Percentiles rank a stretch among this genome's conserved stretches.
These are phyloP conservation scores for Penicillium sp. DNA, from an alignment of 2,329 filamentous ascomycete species.

Conservation along the genomic window DNA sequence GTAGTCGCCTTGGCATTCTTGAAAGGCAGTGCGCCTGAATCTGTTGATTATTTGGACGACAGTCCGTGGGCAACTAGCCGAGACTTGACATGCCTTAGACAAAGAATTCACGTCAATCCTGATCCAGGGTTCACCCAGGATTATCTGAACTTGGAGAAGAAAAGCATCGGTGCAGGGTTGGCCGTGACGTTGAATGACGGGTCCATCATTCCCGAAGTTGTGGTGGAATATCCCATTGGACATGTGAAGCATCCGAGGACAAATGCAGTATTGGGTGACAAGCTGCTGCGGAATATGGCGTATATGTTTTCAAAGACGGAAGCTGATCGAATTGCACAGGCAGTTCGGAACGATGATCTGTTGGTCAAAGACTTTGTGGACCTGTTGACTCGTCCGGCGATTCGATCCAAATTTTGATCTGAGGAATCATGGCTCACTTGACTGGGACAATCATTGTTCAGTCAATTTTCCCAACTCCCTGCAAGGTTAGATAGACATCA, in stretches of 20 bases:
- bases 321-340: slow-evolving; percentile 10
- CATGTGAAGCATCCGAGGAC: slow-evolving; percentile 17
- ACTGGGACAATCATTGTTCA: slow-evolving; percentile 18
- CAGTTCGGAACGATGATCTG: slow-evolving; percentile 12
- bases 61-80: slow-evolving; percentile 24
- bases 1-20: slow-evolving; percentile 33
- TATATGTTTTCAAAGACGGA: slow-evolving; percentile 18
- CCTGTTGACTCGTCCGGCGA: slow-evolving; percentile 12
- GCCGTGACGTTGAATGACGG: slow-evolving; percentile 27
- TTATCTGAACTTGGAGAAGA: slow-evolving; percentile 30
- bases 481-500: slow-evolving; percentile 62
- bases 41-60: slow-evolving; percentile 29
- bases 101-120: slow-evolving; percentile 24
- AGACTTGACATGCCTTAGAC: slow-evolving; percentile 24
- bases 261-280: slow-evolving; percentile 11
- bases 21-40: slow-evolving; percentile 27
- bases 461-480: slow-evolving; percentile 56
- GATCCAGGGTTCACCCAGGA: slow-evolving; percentile 31
- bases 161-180: slow-evolving; percentile 28
- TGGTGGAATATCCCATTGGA: slow-evolving; percentile 36
- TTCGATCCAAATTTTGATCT: not conserved
- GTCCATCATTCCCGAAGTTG: slow-evolving; percentile 26
- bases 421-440: not conserved
- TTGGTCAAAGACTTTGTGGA: slow-evolving; percentile 17
- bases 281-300: slow-evolving; percentile 20